Base-by-base conservation (phyloP, 2,329 filamentous ascomycete genomes). In the Trichoderma guizhouense region DNA sequence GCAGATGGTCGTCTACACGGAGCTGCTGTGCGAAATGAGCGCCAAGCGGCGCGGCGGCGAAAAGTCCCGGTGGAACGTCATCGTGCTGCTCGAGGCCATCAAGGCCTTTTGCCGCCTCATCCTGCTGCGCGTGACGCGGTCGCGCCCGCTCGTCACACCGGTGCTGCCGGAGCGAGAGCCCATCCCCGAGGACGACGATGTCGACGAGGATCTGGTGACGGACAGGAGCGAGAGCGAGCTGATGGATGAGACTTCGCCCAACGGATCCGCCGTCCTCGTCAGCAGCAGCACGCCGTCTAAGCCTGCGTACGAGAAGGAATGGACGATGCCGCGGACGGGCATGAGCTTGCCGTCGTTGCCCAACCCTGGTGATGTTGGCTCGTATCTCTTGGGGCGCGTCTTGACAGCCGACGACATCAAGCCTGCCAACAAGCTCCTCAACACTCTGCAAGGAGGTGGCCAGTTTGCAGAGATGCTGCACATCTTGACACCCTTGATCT, bases 321-420 rank as follows among this genome's bases (percentile, higher is more conserved):
- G 95, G 93, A 89, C 88, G 15, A 98, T 99, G 95, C 95, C 95
- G n/a, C 88, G 96, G 72, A 99, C 96, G 0, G 94, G 94, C 43
- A 87, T 97, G 76, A 92, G 90, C 30, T 87, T 99, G 61, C 95
- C 96, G 1, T 92, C 90, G 61, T 86, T 99, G 18, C 96, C 96
- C 0, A 91, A 92, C 71, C 88, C 92, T 1, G 88, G 91, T 67
- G 93, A 97, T 76, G 95, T 98, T 72, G 93, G 93, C 65, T 90
- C 89, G 58, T 99, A 97, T 81, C 88, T 99, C 5, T 89, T 97
- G 28, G 91, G 92, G 39, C 95, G 97, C 75, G 95, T 98, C 14
- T 87, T 99, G 61, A 97, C 94, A 0, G 94, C 96, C 9, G 96
- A 99, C 82, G 96, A 98, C 79, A 96, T 99, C 84, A 98, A 97